Percentiles rank a stretch among this genome's conserved stretches.
Evolutionary conservation across 768 basidiomycete genomes (phyloP).

Genomic region (Leccinum variicolor): DNA sequence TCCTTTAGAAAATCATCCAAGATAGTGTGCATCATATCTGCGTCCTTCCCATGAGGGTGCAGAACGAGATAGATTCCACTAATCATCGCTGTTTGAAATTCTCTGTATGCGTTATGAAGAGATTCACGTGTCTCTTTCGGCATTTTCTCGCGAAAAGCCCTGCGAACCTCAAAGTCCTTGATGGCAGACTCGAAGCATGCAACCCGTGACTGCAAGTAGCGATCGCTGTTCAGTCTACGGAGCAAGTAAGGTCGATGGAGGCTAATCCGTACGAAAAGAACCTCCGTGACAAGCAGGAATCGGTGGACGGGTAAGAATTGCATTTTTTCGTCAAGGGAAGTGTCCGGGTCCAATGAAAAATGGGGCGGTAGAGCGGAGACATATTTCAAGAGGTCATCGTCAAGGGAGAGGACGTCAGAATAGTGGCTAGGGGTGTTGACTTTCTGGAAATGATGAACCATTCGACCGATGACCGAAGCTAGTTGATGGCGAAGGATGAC

Average conservation of each 20-base stretch:
- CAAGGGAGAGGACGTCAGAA: slow-evolving; percentile 74
- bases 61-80: slow-evolving; percentile 83
- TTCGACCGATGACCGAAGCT: slow-evolving; percentile 81
- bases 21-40: slow-evolving; percentile 71
- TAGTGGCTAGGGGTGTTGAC: slow-evolving; percentile 76
- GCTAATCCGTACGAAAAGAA: slow-evolving; percentile 81
- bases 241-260: slow-evolving; percentile 87
- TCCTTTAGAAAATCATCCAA: slow-evolving; percentile 76
- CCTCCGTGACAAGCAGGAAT: slow-evolving; percentile 86
- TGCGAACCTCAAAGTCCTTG: slow-evolving; percentile 79
- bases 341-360: slow-evolving; percentile 74
- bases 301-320: slow-evolving; percentile 77
- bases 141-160: slow-evolving; percentile 58
- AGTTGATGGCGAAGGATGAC: slow-evolving; percentile 82
- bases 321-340: slow-evolving; percentile 62
- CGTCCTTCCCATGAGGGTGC: slow-evolving; percentile 69
- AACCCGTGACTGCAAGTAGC: slow-evolving; percentile 73
- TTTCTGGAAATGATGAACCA: slow-evolving; percentile 92
- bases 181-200: slow-evolving; percentile 93
- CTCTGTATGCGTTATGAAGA: slow-evolving; percentile 78
- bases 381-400: slow-evolving; percentile 80
- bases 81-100: slow-evolving; percentile 89
- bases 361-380: slow-evolving; percentile 75
- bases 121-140: slow-evolving; percentile 65
- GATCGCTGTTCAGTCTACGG: slow-evolving; percentile 68